Percentiles rank a stretch among this genome's conserved stretches.
phyloP scores from a whole-genome alignment of 139 green algal species.

The Chlamydomonas sp. region DNA sequence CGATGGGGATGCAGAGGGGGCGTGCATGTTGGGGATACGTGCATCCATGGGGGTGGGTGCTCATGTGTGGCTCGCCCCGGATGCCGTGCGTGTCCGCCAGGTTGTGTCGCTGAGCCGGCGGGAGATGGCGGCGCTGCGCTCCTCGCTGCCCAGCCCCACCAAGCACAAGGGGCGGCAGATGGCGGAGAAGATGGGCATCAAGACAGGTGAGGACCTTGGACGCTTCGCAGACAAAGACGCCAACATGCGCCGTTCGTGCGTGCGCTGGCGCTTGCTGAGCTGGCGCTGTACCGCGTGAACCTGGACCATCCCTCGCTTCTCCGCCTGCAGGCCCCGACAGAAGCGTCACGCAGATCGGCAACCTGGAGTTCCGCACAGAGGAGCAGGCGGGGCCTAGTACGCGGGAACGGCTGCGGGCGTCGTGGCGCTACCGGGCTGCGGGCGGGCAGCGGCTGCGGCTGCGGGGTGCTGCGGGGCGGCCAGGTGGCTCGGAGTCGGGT shows the following conservation, averaged over 20 bases:
- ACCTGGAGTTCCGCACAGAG: conserved; percentile 9
- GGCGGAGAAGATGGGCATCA: conserved; percentile 55
- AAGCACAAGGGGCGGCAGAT: conserved; percentile 50
- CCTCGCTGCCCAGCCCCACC: conserved; percentile 51
- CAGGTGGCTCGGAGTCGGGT: too few species aligned
- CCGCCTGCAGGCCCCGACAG: background rate
- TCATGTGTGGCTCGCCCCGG: too few species aligned
- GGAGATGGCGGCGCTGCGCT: conserved; percentile 52
- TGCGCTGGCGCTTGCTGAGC: too few species aligned
- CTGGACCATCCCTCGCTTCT: background rate
- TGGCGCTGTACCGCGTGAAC: background rate
- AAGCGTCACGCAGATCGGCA: conserved; percentile 5
- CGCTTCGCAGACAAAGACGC: background rate
- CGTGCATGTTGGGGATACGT: too few species aligned
- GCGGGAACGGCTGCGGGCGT: background rate
- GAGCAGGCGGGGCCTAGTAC: background rate
- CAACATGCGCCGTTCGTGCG: background rate
- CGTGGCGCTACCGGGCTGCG: background rate
- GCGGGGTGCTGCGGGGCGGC: too few species aligned
- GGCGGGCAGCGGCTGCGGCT: background rate
- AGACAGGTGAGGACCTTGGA: background rate
- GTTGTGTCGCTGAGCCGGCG: conserved; percentile 31
- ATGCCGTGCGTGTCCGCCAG: background rate
- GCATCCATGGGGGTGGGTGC: too few species aligned
- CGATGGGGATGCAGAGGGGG: too few species aligned